Evolutionary conservation across 225 moss, liverwort and hornwort genomes (phyloP).

Genomic region (Polytrichum formosum): DNA sequence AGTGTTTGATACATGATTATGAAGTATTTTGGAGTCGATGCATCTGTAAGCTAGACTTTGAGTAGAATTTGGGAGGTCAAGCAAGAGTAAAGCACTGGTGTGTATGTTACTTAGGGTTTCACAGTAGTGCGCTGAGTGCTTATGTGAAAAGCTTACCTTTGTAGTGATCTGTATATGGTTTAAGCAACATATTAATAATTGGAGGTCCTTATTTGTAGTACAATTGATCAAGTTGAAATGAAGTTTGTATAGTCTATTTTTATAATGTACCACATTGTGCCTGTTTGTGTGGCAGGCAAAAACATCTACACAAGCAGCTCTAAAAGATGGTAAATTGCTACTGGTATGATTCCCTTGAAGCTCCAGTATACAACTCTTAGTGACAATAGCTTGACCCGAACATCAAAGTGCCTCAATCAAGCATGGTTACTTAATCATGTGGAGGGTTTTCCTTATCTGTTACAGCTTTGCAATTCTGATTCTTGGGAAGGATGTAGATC

Average conservation of each 20-base stretch:
- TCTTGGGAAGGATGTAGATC: not conserved
- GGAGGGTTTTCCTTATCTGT: too few relatives aligned
- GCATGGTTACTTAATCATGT: not conserved
- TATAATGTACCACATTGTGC: not conserved
- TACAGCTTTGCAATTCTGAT: not conserved
- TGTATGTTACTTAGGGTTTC: too few relatives aligned
- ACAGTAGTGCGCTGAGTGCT: not conserved
- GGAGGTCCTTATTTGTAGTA: not conserved
- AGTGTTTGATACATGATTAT: too few relatives aligned
- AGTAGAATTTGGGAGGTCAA: too few relatives aligned
- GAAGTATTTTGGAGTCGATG: too few relatives aligned
- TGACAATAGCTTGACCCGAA: not conserved
- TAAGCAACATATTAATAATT: not conserved
- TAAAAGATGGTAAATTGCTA: conserved; percentile 74
- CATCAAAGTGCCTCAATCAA: not conserved
- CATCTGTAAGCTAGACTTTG: too few relatives aligned
- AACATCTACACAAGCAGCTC: conserved; percentile 61
- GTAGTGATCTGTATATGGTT: not conserved
- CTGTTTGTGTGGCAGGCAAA: conserved; percentile 45
- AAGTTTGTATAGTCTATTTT: too few relatives aligned
- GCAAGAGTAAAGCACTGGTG: too few relatives aligned
- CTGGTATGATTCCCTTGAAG: conserved; percentile 51
- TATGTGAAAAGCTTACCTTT: not conserved
- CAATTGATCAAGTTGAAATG: not conserved
- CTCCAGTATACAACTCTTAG: not conserved